Evolutionary conservation across 2,329 filamentous ascomycete species (phyloP), one percentile per base, ranked within the genome.

Genomic region (Alternaria infectoria): DNA sequence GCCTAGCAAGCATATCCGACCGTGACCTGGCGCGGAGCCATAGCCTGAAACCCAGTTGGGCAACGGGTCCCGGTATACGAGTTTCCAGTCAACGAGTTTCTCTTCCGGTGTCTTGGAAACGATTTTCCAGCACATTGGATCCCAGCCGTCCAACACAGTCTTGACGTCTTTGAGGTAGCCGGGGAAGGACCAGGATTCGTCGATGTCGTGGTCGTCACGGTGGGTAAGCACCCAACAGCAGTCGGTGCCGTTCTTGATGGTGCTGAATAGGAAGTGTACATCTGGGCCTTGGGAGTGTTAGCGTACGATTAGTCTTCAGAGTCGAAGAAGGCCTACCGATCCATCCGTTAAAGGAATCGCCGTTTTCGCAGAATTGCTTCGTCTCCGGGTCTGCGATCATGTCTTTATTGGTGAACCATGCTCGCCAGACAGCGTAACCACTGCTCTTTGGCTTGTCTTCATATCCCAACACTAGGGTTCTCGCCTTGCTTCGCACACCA

Each of bases 401-500:
- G 36, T 79, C 77, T 13, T 75, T 76, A 61, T 78, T 78, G 11
- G 65, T 58, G 61, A 80, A 79, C 78, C 78, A 86, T 0, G 85
- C 83, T 23, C 85, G 78, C 77, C 83, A 87, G 46, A 86, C 85
- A 1, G 85, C 85, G 66, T 86, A 87, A 0, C 86, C 85, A 56
- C 81, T 84, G 32, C 82, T 84, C 69, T 86, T 86, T 1, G 84
- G 84, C 51, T 83, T 83, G 62, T 86, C 85, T 43, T 81, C 79
- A 30, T 85, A 86, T 2, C 85, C 85, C 5, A 87, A 79, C 4
- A 87, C 85, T 1, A 86, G 78, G 58, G 83, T 82, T 28, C 85
- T 76, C 0, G 85, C 83, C 30, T 83, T 82, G 36, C 83, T 85
- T 62, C 86, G 83, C 57, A 87, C 86, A 7, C 85, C 82, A 71